phyloP scores from a whole-genome alignment of 768 basidiomycete genomes.

The Chalciporus piperatus region DNA sequence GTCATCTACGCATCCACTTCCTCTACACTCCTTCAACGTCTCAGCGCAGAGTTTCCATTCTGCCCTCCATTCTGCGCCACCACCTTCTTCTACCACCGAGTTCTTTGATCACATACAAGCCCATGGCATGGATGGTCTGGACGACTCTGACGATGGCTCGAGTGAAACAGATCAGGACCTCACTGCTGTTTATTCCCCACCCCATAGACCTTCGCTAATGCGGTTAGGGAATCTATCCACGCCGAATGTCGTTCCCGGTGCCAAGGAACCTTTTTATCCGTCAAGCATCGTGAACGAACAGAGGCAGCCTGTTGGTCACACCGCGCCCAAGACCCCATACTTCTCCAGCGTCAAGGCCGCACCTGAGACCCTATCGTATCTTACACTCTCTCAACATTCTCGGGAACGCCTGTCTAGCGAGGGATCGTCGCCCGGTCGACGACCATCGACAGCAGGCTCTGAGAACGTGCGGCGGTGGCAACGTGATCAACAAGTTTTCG shows the following conservation, averaged over 20 bases:
- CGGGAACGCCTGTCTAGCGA: conserved; percentile 36
- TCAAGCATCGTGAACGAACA: conserved; percentile 35
- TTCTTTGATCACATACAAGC: conserved; percentile 76
- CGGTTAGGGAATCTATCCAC: conserved; percentile 66
- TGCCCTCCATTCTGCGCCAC: conserved; percentile 58
- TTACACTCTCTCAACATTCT: conserved; percentile 39
- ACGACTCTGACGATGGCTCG: conserved; percentile 49
- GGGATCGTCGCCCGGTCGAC: conserved; percentile 10
- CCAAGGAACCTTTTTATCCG: conserved; percentile 36
- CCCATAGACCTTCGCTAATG: conserved; percentile 48
- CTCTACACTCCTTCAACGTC: conserved; percentile 41
- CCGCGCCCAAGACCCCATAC: conserved; percentile 41
- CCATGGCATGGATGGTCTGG: conserved; percentile 72
- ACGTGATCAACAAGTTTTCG: conserved; percentile 34
- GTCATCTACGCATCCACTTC: conserved; percentile 13
- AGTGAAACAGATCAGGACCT: conserved; percentile 40
- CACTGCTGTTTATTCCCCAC: conserved; percentile 23
- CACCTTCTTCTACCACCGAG: conserved; percentile 60
- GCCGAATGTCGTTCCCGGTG: conserved; percentile 53
- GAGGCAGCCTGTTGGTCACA: conserved; percentile 53
- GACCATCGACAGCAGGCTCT: conserved; percentile 12
- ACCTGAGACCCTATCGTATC: conserved; percentile 30
- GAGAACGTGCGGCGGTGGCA: conserved; percentile 31
- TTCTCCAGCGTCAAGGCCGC: conserved; percentile 44
- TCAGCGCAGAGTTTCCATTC: conserved; percentile 43